Evolutionary conservation across 139 green algal species (phyloP), one percentile per base, ranked within the genome.

Genomic region (Coccomyxa sp.): DNA sequence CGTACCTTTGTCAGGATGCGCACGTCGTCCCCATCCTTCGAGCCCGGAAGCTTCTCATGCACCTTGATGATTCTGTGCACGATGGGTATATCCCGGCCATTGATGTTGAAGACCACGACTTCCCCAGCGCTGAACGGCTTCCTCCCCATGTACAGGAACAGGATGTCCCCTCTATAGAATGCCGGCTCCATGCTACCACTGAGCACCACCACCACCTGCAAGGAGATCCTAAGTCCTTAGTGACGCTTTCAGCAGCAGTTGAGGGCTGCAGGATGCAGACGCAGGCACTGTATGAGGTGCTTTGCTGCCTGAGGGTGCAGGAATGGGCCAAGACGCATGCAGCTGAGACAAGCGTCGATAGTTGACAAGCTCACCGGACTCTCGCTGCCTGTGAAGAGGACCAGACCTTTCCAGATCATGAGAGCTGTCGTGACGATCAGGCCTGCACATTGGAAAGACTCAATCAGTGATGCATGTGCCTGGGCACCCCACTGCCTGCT

Each of bases 111-210:
- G 18, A 99, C 96, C 6, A 99, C 92, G 38, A 98, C 83, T 55
- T 95, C 91, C 0, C 87, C 84, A 29, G 76, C 41, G 1, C 78
- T 36, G 8, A 87, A n/a, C 7, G 81, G 70, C 6, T 31, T 35
- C 10, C 64, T 89, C 41, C 88, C 91, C 87, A 96, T 93, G 86
- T 96, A 90, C 10, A 99, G 82, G 79, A 99, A 99, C 27, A 99
- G 88, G 70, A 99, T 99, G 88, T 99, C 96, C 0, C 96, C 96
- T 1, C 95, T 83, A 70, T 96, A 91, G 80, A 99, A 99, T 0
- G 87, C 96, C 6, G 96, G 96, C 83, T 99, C 96, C 96, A 99
- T 99, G 87, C 90, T 97, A 6, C 96, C 96, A 74, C 89, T 97
- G 14, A 99, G 87, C 16, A 99, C 96, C 16, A 99, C 96, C 36